Conservation (phyloP, 1,139 yeast species). For the Geotrichum phurueaensis region DNA sequence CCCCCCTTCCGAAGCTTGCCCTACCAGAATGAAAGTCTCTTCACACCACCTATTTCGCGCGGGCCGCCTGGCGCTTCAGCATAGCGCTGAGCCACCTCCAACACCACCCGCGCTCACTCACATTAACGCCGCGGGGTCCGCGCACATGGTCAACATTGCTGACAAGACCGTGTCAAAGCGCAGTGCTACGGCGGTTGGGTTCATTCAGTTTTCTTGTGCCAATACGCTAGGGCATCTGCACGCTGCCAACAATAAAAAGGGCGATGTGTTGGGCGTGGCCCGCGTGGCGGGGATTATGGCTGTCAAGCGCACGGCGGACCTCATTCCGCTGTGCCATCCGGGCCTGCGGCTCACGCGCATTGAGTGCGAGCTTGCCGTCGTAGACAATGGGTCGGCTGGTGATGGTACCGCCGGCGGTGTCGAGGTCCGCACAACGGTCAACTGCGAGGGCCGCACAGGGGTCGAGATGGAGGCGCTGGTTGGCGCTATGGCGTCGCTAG, state of each 20-base stretch:
- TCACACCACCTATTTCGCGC: background rate
- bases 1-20: no score
- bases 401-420: constrained; percentile 21
- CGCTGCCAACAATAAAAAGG: constrained; percentile 41
- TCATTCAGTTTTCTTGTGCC: constrained; percentile 36
- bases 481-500: constrained; percentile 40
- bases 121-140: constrained; percentile 41
- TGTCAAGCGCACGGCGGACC: constrained; percentile 41
- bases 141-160: constrained; percentile 45
- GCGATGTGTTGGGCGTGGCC: constrained; percentile 46
- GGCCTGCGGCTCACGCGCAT: constrained; percentile 38
- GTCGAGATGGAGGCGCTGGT: constrained; percentile 51
- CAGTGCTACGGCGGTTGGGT: constrained; percentile 41
- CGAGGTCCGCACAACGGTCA: constrained; percentile 36
- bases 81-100: constrained; percentile 6
- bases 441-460: constrained; percentile 46
- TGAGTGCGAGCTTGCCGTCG: constrained; percentile 29
- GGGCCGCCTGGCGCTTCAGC: background rate
- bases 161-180: constrained; percentile 38
- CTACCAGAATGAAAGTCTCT: background rate
- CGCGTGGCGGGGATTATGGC: constrained; percentile 49
- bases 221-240: constrained; percentile 33
- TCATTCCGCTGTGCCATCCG: constrained; percentile 49
- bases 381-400: constrained; percentile 10
- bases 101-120: constrained; percentile 40